Evolutionary conservation across 352 stramenopile genomes (phyloP).

Genomic region (Globisporangium iwayamae): DNA sequence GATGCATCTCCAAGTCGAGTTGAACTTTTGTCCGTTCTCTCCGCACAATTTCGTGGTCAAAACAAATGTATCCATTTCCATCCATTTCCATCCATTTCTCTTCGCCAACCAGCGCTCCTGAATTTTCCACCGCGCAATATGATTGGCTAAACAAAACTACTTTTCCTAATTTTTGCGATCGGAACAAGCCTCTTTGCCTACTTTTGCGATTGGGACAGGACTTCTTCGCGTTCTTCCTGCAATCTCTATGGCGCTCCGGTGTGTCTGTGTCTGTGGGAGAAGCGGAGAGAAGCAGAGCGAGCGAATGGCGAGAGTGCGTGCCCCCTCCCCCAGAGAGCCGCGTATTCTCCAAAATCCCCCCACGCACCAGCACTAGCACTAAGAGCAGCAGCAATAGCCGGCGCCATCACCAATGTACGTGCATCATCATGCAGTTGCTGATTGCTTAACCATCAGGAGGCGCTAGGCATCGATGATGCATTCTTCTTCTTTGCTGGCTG

Average conservation of each 20-base stretch:
- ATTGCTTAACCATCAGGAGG: neutral
- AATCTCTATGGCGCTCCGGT: neutral
- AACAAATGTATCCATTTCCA: neutral
- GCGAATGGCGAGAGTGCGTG: neutral
- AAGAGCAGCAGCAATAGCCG: neutral
- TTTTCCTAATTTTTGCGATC: neutral
- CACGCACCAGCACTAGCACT: neutral
- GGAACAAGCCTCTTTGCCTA: neutral
- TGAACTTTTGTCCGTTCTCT: neutral
- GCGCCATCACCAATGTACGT: neutral
- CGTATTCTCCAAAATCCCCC: neutral
- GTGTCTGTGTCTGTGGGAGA: neutral
- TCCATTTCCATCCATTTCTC: neutral
- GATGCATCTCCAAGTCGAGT: neutral
- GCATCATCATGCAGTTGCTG: neutral
- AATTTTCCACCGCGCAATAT: neutral
- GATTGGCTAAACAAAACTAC: neutral
- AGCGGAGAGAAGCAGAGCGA: neutral
- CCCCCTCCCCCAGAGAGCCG: neutral
- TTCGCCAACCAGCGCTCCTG: neutral
- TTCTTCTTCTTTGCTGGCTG: neutral
- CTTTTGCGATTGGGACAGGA: neutral
- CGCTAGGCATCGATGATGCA: no score
- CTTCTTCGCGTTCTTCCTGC: neutral
- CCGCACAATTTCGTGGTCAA: neutral